A percentile compares a stretch with the other conserved stretches of the same genome.
phyloP scores from a whole-genome alignment of 768 basidiomycete genomes.

The Boletus huronensis region DNA sequence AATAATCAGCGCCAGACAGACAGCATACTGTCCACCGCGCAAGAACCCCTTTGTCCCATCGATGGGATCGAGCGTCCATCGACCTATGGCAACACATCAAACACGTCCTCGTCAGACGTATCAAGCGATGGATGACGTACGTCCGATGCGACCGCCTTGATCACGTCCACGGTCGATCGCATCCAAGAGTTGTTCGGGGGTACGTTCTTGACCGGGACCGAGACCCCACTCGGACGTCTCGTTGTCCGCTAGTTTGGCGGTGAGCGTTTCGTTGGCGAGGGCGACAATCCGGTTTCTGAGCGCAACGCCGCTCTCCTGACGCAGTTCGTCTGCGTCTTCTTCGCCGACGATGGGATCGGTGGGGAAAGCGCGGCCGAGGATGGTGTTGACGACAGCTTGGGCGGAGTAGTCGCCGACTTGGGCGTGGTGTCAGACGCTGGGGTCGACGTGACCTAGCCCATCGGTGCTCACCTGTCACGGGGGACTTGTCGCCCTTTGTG shows the following conservation, averaged over 20 bases:
- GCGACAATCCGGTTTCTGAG: constrained; percentile 67
- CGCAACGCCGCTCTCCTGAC: constrained; percentile 39
- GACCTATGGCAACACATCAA: constrained; percentile 41
- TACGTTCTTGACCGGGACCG: constrained; percentile 53
- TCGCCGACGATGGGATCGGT: constrained; percentile 89
- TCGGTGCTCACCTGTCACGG: constrained; percentile 67
- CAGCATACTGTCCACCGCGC: constrained; percentile 89
- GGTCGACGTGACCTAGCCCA: background rate
- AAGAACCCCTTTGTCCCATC: constrained; percentile 95
- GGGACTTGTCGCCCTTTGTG: constrained; percentile 88
- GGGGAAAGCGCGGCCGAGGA: constrained; percentile 77
- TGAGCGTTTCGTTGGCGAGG: constrained; percentile 80
- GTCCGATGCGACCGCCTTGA: constrained; percentile 66
- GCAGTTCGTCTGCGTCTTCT: constrained; percentile 83
- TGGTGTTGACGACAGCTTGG: constrained; percentile 85
- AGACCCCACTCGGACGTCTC: constrained; percentile 72
- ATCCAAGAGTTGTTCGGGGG: constrained; percentile 61
- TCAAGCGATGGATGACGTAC: constrained; percentile 41
- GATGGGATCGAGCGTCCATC: constrained; percentile 88
- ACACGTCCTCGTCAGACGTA: too few relatives aligned
- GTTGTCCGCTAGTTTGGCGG: constrained; percentile 45
- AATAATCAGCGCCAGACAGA: constrained; percentile 82
- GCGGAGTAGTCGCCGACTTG: constrained; percentile 92
- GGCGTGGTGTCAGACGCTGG: background rate
- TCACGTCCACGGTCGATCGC: constrained; percentile 84